Base-by-base conservation (phyloP, 805 yeast species). In the Kluyveromyces siamensis region DNA sequence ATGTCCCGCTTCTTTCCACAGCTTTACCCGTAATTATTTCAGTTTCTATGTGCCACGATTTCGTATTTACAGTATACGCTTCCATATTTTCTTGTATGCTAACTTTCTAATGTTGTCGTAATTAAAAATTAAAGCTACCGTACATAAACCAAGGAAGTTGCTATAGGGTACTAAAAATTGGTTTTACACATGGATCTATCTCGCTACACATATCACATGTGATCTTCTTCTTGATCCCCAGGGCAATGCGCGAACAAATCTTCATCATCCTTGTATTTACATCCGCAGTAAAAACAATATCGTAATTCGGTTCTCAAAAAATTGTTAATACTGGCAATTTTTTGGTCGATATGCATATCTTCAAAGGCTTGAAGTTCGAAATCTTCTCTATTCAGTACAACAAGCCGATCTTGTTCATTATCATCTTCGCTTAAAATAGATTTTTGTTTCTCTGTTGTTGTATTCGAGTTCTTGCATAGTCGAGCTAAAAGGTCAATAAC, bases 271-370 rank as follows among this genome's bases (percentile, higher is more conserved):
- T 59, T 58, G 54, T 65, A 79, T 35, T 52, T 52, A 2, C 59
- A 56, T 1, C 81, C 82, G 59, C 84, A 79, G 60, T 68, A 79
- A 55, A 63, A 73, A 54, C 84, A 79, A 54, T 72, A 79, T 49
- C 59, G 52, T 48, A 70, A 69, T 11, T 60, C 63, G 1, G 66
- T 53, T 35, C 81, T 60, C 25, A 77, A 56, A 50, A 71, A 73
- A 6, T 56, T 54, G 30, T 73, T 59, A 8, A 76, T 54, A n/a
- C 61, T 56, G 35, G 49, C 55, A 17, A 73, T 49, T 40, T 60
- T 62, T 27, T 68, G 69, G 2, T 59, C 58, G 1, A 55, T 36
- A 5, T 54, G 43, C 42, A 66, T 51, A 7, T 57, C 57, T 11
- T 62, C 52, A 42, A 68, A 66, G 27, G 64, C 41, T 5, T 55